A percentile compares a stretch with the other conserved stretches of the same genome.
phyloP scores from a whole-genome alignment of 1,139 yeast species.

The Dujonia santamariae region DNA sequence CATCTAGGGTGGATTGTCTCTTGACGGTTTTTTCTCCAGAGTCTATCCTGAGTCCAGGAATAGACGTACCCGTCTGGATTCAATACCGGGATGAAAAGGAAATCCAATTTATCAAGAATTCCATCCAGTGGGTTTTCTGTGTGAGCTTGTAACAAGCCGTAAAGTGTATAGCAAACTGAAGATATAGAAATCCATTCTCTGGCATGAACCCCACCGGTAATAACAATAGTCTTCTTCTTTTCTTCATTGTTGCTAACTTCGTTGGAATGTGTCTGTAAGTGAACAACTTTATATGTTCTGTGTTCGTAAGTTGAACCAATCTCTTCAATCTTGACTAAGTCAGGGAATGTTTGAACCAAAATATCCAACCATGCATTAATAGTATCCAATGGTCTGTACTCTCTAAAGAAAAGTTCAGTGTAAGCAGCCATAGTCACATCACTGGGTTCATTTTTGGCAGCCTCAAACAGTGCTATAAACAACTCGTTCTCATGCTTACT shows the following conservation, averaged over 20 bases:
- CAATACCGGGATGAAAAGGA: constrained; percentile 74
- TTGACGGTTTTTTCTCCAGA: constrained; percentile 91
- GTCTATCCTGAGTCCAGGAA: constrained; percentile 74
- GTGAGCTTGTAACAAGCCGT: constrained; percentile 52
- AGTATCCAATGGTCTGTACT: constrained; percentile 65
- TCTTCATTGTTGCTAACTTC: constrained; percentile 37
- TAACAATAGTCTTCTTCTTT: constrained; percentile 63
- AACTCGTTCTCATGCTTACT: background rate
- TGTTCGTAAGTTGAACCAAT: constrained; percentile 78
- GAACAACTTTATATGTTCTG: constrained; percentile 63
- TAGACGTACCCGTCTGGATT: constrained; percentile 91
- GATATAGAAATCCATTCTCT: constrained; percentile 87
- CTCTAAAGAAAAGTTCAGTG: constrained; percentile 58
- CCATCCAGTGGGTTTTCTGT: constrained; percentile 35
- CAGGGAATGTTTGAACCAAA: constrained; percentile 53
- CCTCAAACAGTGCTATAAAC: background rate
- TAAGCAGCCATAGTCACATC: background rate
- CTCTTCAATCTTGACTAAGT: constrained; percentile 54
- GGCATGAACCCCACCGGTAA: constrained; percentile 86
- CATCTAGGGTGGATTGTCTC: constrained; percentile 65
- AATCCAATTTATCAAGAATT: constrained; percentile 52
- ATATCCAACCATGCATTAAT: constrained; percentile 72
- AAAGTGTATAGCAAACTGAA: constrained; percentile 61
- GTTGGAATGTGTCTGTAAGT: constrained; percentile 46
- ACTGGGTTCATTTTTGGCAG: background rate